These are phyloP conservation scores for Fagus sylvatica DNA, from an alignment of 306 rosid genomes.

Conservation along the genomic window DNA sequence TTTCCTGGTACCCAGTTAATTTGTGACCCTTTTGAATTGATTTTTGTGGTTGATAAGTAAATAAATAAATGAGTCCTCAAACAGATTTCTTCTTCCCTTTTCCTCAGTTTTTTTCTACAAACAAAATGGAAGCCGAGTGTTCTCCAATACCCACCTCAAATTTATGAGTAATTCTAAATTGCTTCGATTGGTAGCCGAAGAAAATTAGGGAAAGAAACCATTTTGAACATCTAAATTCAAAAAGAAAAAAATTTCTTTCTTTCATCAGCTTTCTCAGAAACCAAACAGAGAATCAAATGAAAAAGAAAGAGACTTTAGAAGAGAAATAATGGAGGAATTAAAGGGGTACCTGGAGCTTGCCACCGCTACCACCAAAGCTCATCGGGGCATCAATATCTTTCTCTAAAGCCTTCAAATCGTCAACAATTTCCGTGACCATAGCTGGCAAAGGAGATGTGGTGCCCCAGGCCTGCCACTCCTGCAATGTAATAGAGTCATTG, in stretches of 20 bases:
- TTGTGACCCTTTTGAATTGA: neutral
- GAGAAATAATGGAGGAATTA: neutral
- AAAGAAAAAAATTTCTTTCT: neutral
- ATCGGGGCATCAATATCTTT: constrained; percentile 50
- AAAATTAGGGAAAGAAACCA: neutral
- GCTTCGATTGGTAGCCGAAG: neutral
- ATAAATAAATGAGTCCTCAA: neutral
- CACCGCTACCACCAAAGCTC: constrained; percentile 84
- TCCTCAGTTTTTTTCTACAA: neutral
- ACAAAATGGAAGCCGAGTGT: neutral
- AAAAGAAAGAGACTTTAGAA: neutral
- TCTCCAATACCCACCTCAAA: neutral
- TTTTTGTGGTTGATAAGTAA: neutral
- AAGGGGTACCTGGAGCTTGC: constrained; percentile 61
- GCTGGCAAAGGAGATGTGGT: constrained; percentile 67
- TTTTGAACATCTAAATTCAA: neutral
- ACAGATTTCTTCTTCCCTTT: neutral
- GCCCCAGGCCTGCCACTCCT: constrained; percentile 96
- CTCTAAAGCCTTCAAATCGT: constrained; percentile 69
- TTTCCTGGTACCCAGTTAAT: neutral
- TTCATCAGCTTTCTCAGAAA: neutral
- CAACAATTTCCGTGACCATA: constrained; percentile 55
- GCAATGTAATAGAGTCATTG: constrained; percentile 48
- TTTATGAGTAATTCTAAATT: neutral
- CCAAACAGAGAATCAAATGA: neutral